Conservation (phyloP, 2,329 filamentous ascomycete species). For the Aspergillus versicolor region DNA sequence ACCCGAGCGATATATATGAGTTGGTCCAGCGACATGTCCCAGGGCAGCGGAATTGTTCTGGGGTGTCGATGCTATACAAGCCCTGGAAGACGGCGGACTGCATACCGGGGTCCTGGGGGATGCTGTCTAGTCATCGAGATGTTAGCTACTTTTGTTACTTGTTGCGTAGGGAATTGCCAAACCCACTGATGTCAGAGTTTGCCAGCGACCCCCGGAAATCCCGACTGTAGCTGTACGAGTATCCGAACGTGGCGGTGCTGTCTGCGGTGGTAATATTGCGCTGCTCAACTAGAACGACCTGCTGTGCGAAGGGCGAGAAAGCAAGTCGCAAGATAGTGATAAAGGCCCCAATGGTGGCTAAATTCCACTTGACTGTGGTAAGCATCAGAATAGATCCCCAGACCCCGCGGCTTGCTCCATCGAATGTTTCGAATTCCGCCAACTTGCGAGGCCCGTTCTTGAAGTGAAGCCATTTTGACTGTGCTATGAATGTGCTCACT, state of each 20-base stretch:
- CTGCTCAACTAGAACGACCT: conserved; percentile 15
- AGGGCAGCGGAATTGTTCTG: conserved; percentile 16
- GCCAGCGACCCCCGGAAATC: not conserved
- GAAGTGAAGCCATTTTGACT: conserved; percentile 20
- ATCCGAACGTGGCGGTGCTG: conserved; percentile 9
- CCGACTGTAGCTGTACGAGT: conserved; percentile 11
- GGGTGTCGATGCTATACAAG: conserved; percentile 10
- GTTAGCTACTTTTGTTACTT: not conserved
- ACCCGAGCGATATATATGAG: conserved; percentile 17
- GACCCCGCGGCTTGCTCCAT: conserved; percentile 17
- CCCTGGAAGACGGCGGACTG: conserved; percentile 17
- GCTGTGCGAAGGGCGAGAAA: conserved; percentile 17
- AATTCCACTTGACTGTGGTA: conserved; percentile 11
- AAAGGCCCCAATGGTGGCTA: conserved; percentile 17
- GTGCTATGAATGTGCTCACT: conserved; percentile 16
- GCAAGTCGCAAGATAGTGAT: conserved; percentile 16
- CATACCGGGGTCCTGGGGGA: conserved; percentile 16
- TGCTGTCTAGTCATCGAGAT: not conserved
- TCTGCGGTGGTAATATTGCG: conserved; percentile 6
- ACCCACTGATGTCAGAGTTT: not conserved
- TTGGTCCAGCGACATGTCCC: conserved; percentile 14
- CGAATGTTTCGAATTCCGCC: conserved; percentile 16
- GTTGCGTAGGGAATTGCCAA: not conserved
- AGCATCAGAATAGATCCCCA: conserved; percentile 14
- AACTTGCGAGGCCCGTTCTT: conserved; percentile 12